Base-by-base conservation (phyloP, 805 yeast species). In the Saccharomycopsis fermentans region DNA sequence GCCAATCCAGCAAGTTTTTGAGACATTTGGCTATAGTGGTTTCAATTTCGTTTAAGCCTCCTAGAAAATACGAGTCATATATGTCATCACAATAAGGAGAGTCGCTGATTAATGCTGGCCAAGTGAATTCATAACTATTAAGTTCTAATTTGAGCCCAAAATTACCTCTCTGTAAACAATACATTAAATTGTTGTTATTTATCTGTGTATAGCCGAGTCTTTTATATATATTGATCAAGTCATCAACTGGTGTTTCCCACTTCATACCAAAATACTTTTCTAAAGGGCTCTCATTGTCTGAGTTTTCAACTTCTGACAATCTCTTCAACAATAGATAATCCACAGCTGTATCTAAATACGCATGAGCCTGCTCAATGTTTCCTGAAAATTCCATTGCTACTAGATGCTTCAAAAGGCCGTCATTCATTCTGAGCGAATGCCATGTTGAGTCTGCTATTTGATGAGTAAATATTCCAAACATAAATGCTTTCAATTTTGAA, bases 381-480 rank as follows among this genome's bases (percentile, higher is more conserved):
- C 82, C 84, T 58, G 70, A 74, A 65, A 83, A 85, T 59, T 85
- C 90, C 35, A 76, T 67, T 26, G 71, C 72, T 0, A 82, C 72
- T 59, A 84, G 63, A 64, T 76, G 76, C 40, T 73, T 67, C 39
- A 85, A 67, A n/a, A 85, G 64, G 0, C 90, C 90, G 58, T 67
- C 64, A 14, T 74, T 68, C 35, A 81, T 67, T 2, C 80, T 72
- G 5, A 82, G 66, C 0, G 87, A 82, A 66, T 84, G 90, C 90
- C 90, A 84, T 27, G 83, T 74, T 0, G 82, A 77, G 63, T 85
- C 90, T 2, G 83, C 74, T 0, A 83, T 73, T 62, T 84, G 89
- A 66, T 84, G 90, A 1, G 82, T 71, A 58, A 82, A 74, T 0
- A 83, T 67, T 0, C 90, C 90, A 58, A 76, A 73, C 1, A 84